Conservation (phyloP, 2,329 filamentous ascomycete genomes). For the Pyrenochaeta sp. region DNA sequence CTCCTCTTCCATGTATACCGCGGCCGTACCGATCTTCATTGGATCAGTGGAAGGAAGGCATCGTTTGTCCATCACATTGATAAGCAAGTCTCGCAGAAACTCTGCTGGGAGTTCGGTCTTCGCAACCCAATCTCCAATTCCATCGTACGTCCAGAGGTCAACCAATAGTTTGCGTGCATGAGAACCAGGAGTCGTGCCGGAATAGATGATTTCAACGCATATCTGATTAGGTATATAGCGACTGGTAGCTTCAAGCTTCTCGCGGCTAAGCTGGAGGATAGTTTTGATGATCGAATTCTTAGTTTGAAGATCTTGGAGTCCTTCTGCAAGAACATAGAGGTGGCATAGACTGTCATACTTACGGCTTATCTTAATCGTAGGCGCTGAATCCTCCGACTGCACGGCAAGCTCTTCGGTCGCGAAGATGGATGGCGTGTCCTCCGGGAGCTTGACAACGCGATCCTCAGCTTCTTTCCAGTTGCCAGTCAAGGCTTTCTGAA, state of each 20-base stretch:
- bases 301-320: constrained; percentile 15
- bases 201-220: not conserved
- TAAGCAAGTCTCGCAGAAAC: not conserved
- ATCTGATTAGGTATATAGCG: not conserved
- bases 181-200: not conserved
- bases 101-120: not conserved
- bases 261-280: not conserved
- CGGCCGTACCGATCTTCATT: not conserved
- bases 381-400: not conserved
- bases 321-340: constrained; percentile 23
- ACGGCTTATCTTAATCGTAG: too few species aligned
- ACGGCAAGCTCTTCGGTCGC: not conserved
- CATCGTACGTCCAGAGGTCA: not conserved
- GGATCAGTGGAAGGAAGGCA: not conserved
- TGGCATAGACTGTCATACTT: not conserved
- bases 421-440: constrained; percentile 7
- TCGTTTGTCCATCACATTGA: not conserved
- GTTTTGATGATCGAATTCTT: constrained; percentile 9
- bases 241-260: too few species aligned
- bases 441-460: constrained; percentile 5
- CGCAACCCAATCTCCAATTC: not conserved
- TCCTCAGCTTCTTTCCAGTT: constrained; percentile 11
- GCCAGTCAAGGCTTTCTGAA: constrained; percentile 13
- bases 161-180: not conserved
- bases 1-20: not conserved